Evolutionary conservation across 1,139 yeast genomes (phyloP), one percentile per base, ranked within the genome.

Genomic region (Hanseniaspora uvarum): DNA sequence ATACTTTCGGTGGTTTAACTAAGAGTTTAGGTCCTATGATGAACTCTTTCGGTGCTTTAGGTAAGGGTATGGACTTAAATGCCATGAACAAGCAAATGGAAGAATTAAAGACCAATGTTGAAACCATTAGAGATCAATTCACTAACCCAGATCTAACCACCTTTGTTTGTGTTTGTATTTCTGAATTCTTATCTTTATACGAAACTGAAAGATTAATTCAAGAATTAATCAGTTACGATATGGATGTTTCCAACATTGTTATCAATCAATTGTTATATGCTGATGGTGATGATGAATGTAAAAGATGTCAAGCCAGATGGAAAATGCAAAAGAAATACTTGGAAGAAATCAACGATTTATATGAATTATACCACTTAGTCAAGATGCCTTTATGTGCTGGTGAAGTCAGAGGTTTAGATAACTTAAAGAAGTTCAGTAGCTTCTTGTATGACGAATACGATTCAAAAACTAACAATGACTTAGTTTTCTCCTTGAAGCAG

Each of bases 151-250:
- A 92, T 58, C 75, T 92, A 65, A 92, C 98, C 23, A 92, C 98
- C 2, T 92, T 92, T 68, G 86, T 92, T 28, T 92, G 97, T 71
- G 98, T 92, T 45, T 92, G 98, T 71, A 92, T 92, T 60, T 87
- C 96, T 47, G 98, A 92, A 71, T 92, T 92, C 70, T 76, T 92
- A 65, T 89, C 97, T 2, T 75, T 92, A 54, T 92, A 92, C 69
- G 98, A 92, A 70, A 89, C 97, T 24, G 98, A 92, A 72, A 82
- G 98, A 71, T 80, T 92, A 83, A 86, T 89, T 61, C 98, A 92
- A 72, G 98, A 92, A 68, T 78, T 92, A 67, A 84, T 88, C 72
- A 82, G 94, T 53, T 92, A 86, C 70, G 86, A 88, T 60, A 92
- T 92, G 83, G 98, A 92, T 68, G 95, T 94, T 58, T 92, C 88